These are phyloP conservation scores for Fusarium aywerte DNA, from an alignment of 2,329 filamentous ascomycete species.

Conservation along the genomic window DNA sequence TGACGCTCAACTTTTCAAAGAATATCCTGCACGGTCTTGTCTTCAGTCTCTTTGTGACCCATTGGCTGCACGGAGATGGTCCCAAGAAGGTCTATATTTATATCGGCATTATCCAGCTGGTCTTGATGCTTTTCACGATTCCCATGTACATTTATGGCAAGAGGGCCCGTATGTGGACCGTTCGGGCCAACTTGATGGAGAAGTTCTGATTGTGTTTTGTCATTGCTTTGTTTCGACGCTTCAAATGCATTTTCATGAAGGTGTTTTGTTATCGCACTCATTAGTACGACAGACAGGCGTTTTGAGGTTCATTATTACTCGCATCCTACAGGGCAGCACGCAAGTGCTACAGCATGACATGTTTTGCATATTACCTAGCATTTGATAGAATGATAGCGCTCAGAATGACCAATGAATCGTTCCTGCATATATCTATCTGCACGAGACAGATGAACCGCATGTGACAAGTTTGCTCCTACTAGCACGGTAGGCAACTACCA, in stretches of 20 bases:
- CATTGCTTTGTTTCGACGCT: constrained; percentile 21
- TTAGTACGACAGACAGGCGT: constrained; percentile 6
- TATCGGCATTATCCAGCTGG: constrained; percentile 86
- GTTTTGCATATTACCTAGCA: background rate
- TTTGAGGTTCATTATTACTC: background rate
- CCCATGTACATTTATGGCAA: constrained; percentile 97
- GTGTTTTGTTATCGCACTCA: background rate
- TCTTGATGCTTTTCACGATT: constrained; percentile 77
- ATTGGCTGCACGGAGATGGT: constrained; percentile 82
- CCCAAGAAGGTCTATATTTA: constrained; percentile 82
- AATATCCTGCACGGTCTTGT: constrained; percentile 92
- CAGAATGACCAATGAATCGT: background rate
- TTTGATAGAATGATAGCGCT: constrained; percentile 5
- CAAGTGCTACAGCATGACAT: constrained; percentile 4
- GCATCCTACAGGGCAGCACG: constrained; percentile 10
- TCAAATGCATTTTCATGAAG: background rate
- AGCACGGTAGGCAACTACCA: background rate
- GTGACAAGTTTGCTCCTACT: background rate
- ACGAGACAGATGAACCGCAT: background rate
- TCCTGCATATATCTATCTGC: background rate
- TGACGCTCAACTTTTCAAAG: constrained; percentile 94
- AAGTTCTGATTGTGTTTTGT: constrained; percentile 58
- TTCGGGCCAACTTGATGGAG: constrained; percentile 86
- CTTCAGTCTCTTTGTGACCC: constrained; percentile 87
- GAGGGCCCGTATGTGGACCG: constrained; percentile 92